Base-by-base conservation (phyloP, 2,329 filamentous ascomycete species). In the Cytospora mali region DNA sequence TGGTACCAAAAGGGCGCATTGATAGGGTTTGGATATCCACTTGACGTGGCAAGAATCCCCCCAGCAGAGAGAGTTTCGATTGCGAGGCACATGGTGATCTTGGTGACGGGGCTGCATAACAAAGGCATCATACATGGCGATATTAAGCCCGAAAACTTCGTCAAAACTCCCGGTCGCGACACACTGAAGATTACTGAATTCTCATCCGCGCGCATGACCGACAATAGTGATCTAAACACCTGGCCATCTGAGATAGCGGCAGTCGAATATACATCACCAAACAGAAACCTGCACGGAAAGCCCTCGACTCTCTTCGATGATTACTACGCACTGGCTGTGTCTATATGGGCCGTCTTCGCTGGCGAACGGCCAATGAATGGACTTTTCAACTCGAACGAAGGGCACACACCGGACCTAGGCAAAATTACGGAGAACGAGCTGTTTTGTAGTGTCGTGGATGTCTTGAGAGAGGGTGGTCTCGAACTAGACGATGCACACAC, bases 1-100 rank as follows among this genome's bases (percentile, higher is more conserved):
- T 62, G 59, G 59, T 62, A 62, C 25, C 59, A 62, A 25, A 57
- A 57, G 29, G 59, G 59, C 10, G 59, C 48, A 13, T 25, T 62
- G 46, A 33, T 62, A 50, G 58, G 48, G 29, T 21, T 57, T n/a
- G 53, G 53, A n/a, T 29, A 42, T 33, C 53, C 53, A 28, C 11
- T 62, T 23, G 53, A 57, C n/a, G 46, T 62, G 21, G 33, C 59
- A 10, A 46, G 10, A 6, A 62, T 62, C 13, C 52, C 58, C 16
- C 59, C 46, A 49, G 59, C 52, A 16, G 59, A 62, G 16, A 42
- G 59, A 16, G 23, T 62, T n/a, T 51, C 59, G 6, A 57, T 62
- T 28, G 59, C 53, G 5, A 54, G 39, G 27, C 51, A 59, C 28
- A 54, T 62, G 54, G 21, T 59, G 16, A 51, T 54, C 14, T 28